phyloP scores from a whole-genome alignment of 2,329 filamentous ascomycete species.

The Cladosporium sp. region DNA sequence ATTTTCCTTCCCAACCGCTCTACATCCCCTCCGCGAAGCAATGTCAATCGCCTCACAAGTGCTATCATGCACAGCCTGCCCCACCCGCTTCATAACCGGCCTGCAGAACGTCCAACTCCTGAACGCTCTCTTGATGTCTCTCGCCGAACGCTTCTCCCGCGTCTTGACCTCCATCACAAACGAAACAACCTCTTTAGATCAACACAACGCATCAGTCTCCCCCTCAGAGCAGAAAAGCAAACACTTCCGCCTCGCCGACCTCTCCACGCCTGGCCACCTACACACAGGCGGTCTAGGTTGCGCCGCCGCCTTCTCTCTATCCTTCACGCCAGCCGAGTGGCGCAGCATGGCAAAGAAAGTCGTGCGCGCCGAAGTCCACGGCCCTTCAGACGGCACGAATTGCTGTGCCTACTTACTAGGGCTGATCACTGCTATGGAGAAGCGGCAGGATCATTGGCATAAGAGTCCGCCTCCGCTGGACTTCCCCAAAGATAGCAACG shows the following conservation, averaged over 20 bases:
- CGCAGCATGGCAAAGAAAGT: conserved; percentile 45
- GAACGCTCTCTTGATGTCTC: conserved; percentile 42
- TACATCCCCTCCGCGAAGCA: conserved; percentile 44
- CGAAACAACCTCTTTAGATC: conserved; percentile 38
- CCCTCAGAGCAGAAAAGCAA: conserved; percentile 30
- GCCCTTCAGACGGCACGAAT: conserved; percentile 31
- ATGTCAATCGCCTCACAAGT: conserved; percentile 42
- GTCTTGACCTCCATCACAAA: conserved; percentile 42
- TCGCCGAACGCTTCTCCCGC: conserved; percentile 45
- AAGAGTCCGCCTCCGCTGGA: conserved; percentile 14
- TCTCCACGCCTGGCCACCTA: conserved; percentile 40
- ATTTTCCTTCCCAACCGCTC: conserved; percentile 45
- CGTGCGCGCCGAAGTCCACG: conserved; percentile 46
- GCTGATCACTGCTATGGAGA: conserved; percentile 42
- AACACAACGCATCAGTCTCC: neutral
- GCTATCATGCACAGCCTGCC: conserved; percentile 46
- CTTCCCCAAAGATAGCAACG: conserved; percentile 19
- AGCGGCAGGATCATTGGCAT: conserved; percentile 48
- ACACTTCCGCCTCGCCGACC: conserved; percentile 46
- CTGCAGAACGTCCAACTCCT: conserved; percentile 49
- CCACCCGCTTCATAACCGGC: conserved; percentile 42
- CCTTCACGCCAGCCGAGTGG: conserved; percentile 48
- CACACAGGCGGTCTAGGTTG: conserved; percentile 47
- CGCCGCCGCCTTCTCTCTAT: conserved; percentile 46
- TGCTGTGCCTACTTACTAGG: conserved; percentile 38